Base-by-base conservation (phyloP, 2,329 filamentous ascomycete genomes). In the Aspergillus fumigatus region DNA sequence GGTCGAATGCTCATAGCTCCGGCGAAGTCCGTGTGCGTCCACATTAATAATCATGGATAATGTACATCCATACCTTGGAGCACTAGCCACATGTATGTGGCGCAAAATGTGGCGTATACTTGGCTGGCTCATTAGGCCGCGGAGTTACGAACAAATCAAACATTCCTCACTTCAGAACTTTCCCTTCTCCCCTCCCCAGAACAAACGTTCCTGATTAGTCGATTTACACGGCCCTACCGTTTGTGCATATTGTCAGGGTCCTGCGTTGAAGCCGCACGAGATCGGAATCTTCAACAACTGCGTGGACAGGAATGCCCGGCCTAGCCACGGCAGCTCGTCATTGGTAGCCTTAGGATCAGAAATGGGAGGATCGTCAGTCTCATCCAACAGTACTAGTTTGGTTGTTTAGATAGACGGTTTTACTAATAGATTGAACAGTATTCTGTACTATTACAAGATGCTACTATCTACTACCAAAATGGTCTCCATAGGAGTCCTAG, bases 21-120 rank as follows among this genome's bases (percentile, higher is more conserved):
- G 54, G 54, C 23, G 43, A 56, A 56, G 23, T 56, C 54, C 54
- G 54, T 43, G 27, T 14, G 26, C 4, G 21, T 21, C 43, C 26
- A 17, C 21, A 23, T 47, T 47, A 25, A 21, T 45, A 45, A 45
- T 45, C 41, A 45, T 23, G 19, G 14, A 14, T 14, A 45, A 4
- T 23, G 21, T 10, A 4, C 19, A 11, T 45, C 10, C 21, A 21
- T 23, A 6, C 19, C 21, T 3, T 14, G 26, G 4, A 3, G 2
- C 21, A 47, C 43, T 47, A 47, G 43, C 43, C 43, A 47, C 43
- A 47, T 23, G 14, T 47, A 3, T 23, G 43, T 47, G 43, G 41
- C 41, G 41, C 43, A 23, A 25, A 1, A 26, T 17, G 43, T 47
- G 43, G 43, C 43, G 8, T 26, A 47, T 23, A 11, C 43, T 23